Base-by-base conservation (phyloP, 129 eudicot genomes). In the Sambucus nigra region DNA sequence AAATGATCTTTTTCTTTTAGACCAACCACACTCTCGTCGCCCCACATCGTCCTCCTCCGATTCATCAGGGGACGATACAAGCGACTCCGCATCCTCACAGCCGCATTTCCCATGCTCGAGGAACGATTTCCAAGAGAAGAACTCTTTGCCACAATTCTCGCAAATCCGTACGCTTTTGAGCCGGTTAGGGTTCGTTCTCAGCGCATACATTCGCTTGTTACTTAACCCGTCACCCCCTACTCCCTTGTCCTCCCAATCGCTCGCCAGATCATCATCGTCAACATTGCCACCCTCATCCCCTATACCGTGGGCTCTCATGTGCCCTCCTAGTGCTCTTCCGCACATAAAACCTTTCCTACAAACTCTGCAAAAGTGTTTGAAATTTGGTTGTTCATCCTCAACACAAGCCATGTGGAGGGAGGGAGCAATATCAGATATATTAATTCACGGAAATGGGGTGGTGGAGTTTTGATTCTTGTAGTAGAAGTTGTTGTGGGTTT, bases 331-430 rank as follows among this genome's bases (percentile, higher is more conserved):
- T 39, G 98, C 98, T 66, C 98, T 71, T 28, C 98, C 98, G 55
- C 98, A 89, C 89, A 89, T 67, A 60, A 89, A 89, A 20, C 98
- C 98, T 69, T 85, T 89, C 61, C 80, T 85, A 70, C 98, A 89
- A 16, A 87, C 71, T 39, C 81, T 71, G 54, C 96, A 87, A 73
- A 82, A 76, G 61, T 87, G 88, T 70, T 87, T 87, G 38, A 70
- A 82, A 67, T 57, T 76, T 22, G 86, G 70, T 40, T 70, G 73
- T 68, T 81, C 82, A 47, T 82, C 94, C 32, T 74, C 76, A 17
- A 58, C 51, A 55, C 76, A 64, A 33, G 80, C 88, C 94, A 87
- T 87, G 66, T 15, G 11, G 26, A 48, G 16, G 25, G 35, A 41
- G 55, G 57, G 31, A 66, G 25, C 21, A 23, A 31, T 7, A 27